Evolutionary conservation across 257 asterid species (phyloP), one percentile per base, ranked within the genome.

Genomic region (Fraxinus cuspidata): DNA sequence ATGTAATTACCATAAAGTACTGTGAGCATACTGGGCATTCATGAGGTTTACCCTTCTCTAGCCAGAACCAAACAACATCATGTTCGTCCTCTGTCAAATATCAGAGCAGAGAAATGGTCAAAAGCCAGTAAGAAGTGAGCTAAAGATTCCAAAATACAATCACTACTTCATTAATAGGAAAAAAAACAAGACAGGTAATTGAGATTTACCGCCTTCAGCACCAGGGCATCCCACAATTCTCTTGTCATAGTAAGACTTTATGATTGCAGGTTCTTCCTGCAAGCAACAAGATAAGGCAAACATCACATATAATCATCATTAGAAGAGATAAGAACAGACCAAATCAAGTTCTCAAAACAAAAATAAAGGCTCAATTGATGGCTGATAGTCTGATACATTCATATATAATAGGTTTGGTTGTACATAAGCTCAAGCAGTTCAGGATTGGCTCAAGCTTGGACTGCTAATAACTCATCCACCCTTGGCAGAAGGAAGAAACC

Each of bases 181-280:
- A 37, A 64, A 73, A 12, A 77, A 28, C 12, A 74, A 47, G 70
- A 75, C 38, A 75, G 35, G 40, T 68, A 5, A 71, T 27, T 63
- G 37, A 79, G 73, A 83, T 91, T 87, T 89, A 92, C 99, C 97
- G 42, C 92, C 99, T 87, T 93, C 97, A 67, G 82, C 96, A 19
- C 99, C 99, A 19, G 98, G 97, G 85, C 99, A 96, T 81, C 99
- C 99, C 73, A 93, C 96, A 75, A 96, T 94, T 89, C 99, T 89
- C 84, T 84, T 92, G 82, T 88, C 94, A 80, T 88, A 96, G 87
- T 85, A 85, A 69, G 98, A 96, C 84, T 90, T 83, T 83, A 96
- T 63, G 76, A 96, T 89, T 73, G 99, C 98, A 68, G 99, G 99
- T 84, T 79, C 92, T 90, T 92, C 99, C 99, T 96, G 83, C 79